Conservation (phyloP, 495 filamentous ascomycete species). For the Neurospora discreta region DNA sequence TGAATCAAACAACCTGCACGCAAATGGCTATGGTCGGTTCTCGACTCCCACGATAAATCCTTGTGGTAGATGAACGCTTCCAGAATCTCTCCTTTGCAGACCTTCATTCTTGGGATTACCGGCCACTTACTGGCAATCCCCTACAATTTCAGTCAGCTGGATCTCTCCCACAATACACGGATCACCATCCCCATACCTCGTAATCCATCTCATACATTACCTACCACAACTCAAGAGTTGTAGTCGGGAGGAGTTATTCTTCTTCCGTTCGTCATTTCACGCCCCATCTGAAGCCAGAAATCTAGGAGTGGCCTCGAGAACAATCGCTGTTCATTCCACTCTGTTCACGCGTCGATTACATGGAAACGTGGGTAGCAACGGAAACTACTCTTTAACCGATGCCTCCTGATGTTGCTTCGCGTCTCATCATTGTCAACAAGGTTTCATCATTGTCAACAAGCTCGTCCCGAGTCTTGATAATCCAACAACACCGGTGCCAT, state of each 20-base stretch:
- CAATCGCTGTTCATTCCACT: neutral
- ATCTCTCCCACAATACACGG: too few relatives aligned
- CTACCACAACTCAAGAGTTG: neutral
- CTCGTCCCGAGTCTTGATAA: neutral
- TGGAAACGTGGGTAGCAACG: neutral
- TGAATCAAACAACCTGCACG: neutral
- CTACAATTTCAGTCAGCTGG: too few relatives aligned
- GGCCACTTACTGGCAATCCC: too few relatives aligned
- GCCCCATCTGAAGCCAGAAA: neutral
- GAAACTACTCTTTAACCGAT: neutral
- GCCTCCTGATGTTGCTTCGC: neutral
- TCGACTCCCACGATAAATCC: neutral
- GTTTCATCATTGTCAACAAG: neutral
- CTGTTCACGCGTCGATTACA: fast-evolving
- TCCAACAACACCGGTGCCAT: neutral
- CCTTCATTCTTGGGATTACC: too few relatives aligned
- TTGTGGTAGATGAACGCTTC: neutral
- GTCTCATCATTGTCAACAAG: neutral
- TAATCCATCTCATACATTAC: neutral
- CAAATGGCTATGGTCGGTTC: neutral
- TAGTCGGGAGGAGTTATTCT: neutral
- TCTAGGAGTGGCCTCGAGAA: neutral
- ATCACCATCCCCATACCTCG: too few relatives aligned
- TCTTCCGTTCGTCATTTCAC: neutral
- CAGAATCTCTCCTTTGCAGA: too few relatives aligned